These are phyloP conservation scores for Kodamaea alishanica DNA, from an alignment of 1,139 yeast genomes.

Conservation along the genomic window DNA sequence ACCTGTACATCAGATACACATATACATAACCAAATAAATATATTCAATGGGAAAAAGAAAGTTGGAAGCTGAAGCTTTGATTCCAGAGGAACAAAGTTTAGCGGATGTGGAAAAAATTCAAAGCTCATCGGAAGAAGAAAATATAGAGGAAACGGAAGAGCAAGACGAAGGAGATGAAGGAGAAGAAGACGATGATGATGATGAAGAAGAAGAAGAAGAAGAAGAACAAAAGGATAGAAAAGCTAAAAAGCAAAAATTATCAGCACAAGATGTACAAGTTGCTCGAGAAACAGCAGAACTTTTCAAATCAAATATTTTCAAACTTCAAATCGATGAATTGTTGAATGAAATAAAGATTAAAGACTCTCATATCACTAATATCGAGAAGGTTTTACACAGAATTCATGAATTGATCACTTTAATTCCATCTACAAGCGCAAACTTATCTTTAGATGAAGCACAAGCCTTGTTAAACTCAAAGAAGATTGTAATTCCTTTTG, in stretches of 20 bases:
- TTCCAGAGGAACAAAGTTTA: constrained; percentile 7
- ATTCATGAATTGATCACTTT: constrained; percentile 65
- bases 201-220: constrained; percentile 9
- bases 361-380: constrained; percentile 58
- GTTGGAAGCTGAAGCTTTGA: constrained; percentile 17
- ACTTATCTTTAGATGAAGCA: constrained; percentile 52
- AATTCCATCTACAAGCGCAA: constrained; percentile 50
- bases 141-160: constrained; percentile 7
- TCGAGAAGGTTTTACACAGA: constrained; percentile 76
- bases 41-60: constrained; percentile 31
- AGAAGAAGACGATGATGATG: constrained; percentile 13
- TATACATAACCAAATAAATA: neutral
- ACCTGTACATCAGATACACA: neutral
- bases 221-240: constrained; percentile 9
- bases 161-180: constrained; percentile 15
- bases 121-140: neutral
- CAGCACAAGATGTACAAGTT: constrained; percentile 84
- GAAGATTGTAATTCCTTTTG: constrained; percentile 70
- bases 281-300: constrained; percentile 93
- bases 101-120: neutral
- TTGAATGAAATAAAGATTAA: constrained; percentile 73
- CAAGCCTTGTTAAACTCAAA: constrained; percentile 45
- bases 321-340: constrained; percentile 88
- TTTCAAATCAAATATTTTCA: constrained; percentile 91
- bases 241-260: constrained; percentile 39